Base-by-base conservation (phyloP, 1,284 basidiomycete genomes). In the Papiliotrema fonsecae region DNA sequence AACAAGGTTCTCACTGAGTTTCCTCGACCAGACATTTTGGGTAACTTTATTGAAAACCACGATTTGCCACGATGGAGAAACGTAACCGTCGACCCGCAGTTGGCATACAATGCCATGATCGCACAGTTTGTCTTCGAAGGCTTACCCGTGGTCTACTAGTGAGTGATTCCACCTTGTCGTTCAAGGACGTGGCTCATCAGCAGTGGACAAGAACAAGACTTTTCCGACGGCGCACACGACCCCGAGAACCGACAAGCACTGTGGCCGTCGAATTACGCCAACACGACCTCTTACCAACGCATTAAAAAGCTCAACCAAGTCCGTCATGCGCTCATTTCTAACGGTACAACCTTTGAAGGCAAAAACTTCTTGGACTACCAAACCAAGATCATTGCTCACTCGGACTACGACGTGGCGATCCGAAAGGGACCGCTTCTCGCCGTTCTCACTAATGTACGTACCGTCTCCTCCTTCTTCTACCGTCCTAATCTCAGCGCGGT, bases 41-140 rank as follows among this genome's bases (percentile, higher is more conserved):
- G 86, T 3, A 88, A 87, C 60, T 90, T 91, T 72, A 71, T 91
- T 28, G 87, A 89, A 71, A 89, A 89, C 71, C 87, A 89, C 59
- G 87, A 89, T 65, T 56, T 86, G 19, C 82, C 86, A 3, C 79
- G 87, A 41, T 88, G 85, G 82, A 77, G 80, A 49, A 84, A 82
- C 70, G 60, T 76, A 79, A 62, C 63, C 21, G 65, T 62, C 46
- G 62, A 72, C 51, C 56, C 59, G 14, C 54, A 61, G 54, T 47
- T 67, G 22, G 60, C 59, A 4, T 69, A 82, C 61, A 85, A 83
- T 64, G 83, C 84, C 19, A 81, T 86, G 79, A 75, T 80, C 3
- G 78, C 80, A 42, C 81, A 76, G 49, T 85, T 85, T 67, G 78
- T 86, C 74, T 79, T 79, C 51, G 78, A 81, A 49, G 82, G 83